These are phyloP conservation scores for Pichia nakasei DNA, from an alignment of 805 yeast species.

Conservation along the genomic window DNA sequence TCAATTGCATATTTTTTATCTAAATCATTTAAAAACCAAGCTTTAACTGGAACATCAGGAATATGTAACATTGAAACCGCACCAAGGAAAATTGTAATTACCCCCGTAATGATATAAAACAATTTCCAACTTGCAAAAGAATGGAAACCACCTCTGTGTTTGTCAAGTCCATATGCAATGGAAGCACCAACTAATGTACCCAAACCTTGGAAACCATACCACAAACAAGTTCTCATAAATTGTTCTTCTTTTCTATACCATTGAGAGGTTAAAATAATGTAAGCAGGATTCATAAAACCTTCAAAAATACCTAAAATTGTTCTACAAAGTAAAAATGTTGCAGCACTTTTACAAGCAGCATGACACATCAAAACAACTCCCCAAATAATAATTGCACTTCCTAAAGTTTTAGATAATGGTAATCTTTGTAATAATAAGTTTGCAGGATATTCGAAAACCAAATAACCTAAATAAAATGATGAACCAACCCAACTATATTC, in stretches of 20 bases:
- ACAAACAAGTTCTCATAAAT: constrained; percentile 19
- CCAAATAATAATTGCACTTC: constrained; percentile 36
- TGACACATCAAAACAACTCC: constrained; percentile 38
- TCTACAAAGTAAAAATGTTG: constrained; percentile 37
- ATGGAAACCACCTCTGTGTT: background rate
- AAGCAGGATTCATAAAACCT: constrained; percentile 23
- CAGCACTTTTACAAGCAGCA: constrained; percentile 35
- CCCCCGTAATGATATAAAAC: constrained; percentile 51
- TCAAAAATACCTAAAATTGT: constrained; percentile 40
- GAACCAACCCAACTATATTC: constrained; percentile 40
- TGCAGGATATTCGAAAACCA: constrained; percentile 39
- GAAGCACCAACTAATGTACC: constrained; percentile 42
- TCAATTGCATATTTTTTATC: constrained; percentile 29
- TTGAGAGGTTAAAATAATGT: constrained; percentile 25
- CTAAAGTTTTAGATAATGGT: constrained; percentile 30
- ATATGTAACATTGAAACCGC: constrained; percentile 34
- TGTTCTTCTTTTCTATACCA: constrained; percentile 25
- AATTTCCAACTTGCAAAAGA: constrained; percentile 48
- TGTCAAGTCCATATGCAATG: constrained; percentile 42
- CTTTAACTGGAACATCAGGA: constrained; percentile 27
- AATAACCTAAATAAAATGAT: constrained; percentile 33
- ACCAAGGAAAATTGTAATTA: constrained; percentile 46
- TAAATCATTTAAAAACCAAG: constrained; percentile 28
- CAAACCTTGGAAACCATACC: constrained; percentile 30
- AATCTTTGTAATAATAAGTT: constrained; percentile 30